These are phyloP conservation scores for Russula emetica DNA, from an alignment of 768 basidiomycete species.

Conservation along the genomic window DNA sequence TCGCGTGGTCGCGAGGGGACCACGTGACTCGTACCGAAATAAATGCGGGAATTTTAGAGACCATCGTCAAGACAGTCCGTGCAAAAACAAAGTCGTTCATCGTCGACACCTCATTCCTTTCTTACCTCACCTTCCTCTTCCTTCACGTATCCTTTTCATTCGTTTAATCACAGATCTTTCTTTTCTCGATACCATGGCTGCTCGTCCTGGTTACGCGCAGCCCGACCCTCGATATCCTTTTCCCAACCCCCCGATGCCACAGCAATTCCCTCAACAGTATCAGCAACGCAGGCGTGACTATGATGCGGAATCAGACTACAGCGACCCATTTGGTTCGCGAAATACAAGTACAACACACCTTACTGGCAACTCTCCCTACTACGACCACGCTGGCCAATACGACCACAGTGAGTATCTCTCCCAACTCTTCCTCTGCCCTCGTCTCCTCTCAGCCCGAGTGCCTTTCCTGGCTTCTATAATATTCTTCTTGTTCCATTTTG, in stretches of 20 bases:
- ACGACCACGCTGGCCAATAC: constrained; percentile 27
- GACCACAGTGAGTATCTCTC: constrained; percentile 27
- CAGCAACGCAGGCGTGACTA: constrained; percentile 27
- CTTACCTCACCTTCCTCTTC: not conserved
- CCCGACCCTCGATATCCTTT: constrained; percentile 36
- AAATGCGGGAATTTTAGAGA: not conserved
- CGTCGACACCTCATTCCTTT: constrained; percentile 25
- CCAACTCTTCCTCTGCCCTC: not conserved
- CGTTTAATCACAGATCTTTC: constrained; percentile 15
- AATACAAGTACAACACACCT: constrained; percentile 28
- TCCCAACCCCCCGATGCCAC: constrained; percentile 30
- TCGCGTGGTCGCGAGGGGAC: not conserved
- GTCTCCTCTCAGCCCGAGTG: not conserved
- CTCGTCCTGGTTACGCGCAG: constrained; percentile 35
- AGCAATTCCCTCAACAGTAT: constrained; percentile 27
- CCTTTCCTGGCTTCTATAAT: not conserved
- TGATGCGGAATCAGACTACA: constrained; percentile 28
- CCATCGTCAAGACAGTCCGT: not conserved
- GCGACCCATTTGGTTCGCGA: constrained; percentile 27
- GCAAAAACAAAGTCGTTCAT: not conserved
- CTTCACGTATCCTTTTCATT: constrained; percentile 3
- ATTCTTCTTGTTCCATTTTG: not conserved
- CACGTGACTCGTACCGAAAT: constrained; percentile 8
- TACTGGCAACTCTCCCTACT: constrained; percentile 7
- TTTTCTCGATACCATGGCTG: constrained; percentile 33